Base-by-base conservation (phyloP, 78 protist genomes). In the Dictyostelium brefeldianum region DNA sequence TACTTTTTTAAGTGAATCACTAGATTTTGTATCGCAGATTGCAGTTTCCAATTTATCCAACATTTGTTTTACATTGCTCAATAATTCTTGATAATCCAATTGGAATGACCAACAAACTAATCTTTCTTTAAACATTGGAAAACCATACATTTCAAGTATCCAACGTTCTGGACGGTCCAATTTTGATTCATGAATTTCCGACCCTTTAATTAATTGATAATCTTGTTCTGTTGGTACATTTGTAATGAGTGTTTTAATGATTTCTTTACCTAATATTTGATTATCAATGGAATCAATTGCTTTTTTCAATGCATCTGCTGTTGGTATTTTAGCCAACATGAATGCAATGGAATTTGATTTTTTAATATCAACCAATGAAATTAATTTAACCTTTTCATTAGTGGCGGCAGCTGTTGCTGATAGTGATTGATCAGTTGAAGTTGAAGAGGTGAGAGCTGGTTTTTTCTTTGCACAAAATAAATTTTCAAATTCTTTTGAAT, bases 311-410 rank as follows among this genome's bases (percentile, higher is more conserved):
- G 54, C 70, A 0, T 74, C 93, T 0, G 57, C 2, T 25, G 83
- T 59, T 77, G 93, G 93, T 5, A 87, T 15, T 47, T 77, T 74
- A 5, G 93, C 93, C 11, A 87, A 36, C 93, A 87, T 87, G 25
- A 87, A 87, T 41, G 93, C 93, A 62, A 87, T 87, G 7, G 93
- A 74, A 51, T 87, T 87, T 10, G 93, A 87, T 65, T 87, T 87
- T 51, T 87, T 87, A n/a, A 87, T 74, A 64, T 87, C 93, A 1
- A 87, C 53, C 3, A 87, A 27, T 15, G 69, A 25, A 15, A 87
- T 78, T 70, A 87, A 64, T 50, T 87, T 87, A n/a, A 59, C 71
- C 57, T 87, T 87, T 51, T 87, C 93, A 10, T 14, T 36, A 14
- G 36, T 48, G 2, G 11, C 25, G 8, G 43, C 54, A 6, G 65